Percentiles rank a stretch among this genome's conserved stretches.
phyloP scores from a whole-genome alignment of 345 rosid species.

The Euphorbia pulcherrima region DNA sequence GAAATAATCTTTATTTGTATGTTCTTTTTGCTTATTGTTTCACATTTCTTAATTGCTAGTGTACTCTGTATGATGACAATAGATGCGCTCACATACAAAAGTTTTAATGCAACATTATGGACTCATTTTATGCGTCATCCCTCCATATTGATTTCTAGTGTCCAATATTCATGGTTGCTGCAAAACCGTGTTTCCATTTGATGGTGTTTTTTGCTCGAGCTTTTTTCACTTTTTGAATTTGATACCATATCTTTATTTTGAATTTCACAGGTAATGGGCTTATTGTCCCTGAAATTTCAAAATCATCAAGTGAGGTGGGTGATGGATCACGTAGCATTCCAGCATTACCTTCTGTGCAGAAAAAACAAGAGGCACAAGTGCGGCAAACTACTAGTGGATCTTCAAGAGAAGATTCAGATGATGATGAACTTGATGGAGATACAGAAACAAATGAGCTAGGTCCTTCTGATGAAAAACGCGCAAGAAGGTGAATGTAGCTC shows the following conservation, averaged over 20 bases:
- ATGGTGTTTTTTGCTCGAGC: constrained; percentile 6
- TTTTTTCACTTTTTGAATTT: not conserved
- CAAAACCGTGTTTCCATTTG: not conserved
- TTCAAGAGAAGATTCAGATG: constrained; percentile 86
- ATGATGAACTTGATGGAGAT: constrained; percentile 87
- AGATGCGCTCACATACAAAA: no score
- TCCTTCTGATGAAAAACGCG: constrained; percentile 60
- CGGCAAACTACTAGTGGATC: constrained; percentile 89
- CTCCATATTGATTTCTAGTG: not conserved
- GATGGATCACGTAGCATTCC: constrained; percentile 33
- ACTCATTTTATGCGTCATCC: not conserved
- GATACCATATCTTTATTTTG: constrained; percentile 17
- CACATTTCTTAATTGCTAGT: not conserved
- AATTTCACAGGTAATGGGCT: constrained; percentile 38
- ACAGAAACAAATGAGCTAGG: constrained; percentile 61
- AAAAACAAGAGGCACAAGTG: constrained; percentile 38
- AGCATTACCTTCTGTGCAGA: constrained; percentile 34
- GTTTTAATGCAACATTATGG: not conserved
- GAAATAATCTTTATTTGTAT: not conserved
- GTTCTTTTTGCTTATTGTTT: not conserved
- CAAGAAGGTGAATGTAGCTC: constrained; percentile 53
- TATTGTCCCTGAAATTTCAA: constrained; percentile 25
- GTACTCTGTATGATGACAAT: not conserved
- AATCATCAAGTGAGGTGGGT: constrained; percentile 37
- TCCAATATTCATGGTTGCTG: not conserved